Conservation (phyloP, 768 basidiomycete species). For the Suillus fuscotomentosus region DNA sequence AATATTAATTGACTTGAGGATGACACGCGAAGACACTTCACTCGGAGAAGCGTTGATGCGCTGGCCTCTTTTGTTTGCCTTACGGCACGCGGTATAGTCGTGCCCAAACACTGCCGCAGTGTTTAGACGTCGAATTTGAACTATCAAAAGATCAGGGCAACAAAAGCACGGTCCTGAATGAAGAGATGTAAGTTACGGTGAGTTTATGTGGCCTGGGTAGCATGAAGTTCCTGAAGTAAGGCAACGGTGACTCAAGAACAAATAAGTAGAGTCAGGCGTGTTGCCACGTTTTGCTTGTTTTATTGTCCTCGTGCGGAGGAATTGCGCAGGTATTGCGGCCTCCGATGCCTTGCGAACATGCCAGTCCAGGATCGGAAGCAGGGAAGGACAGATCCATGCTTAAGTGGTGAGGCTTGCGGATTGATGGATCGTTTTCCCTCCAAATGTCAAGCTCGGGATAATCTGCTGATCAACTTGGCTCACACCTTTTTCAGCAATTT, state of each 20-base stretch:
- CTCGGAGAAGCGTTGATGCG: slow-evolving; percentile 16
- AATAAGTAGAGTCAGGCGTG: slow-evolving; percentile 9
- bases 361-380: slow-evolving; percentile 3
- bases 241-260: slow-evolving; percentile 13
- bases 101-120: slow-evolving; percentile 12
- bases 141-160: slow-evolving; percentile 19
- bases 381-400: slow-evolving; percentile 23
- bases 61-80: slow-evolving; percentile 31
- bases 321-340: slow-evolving; percentile 30
- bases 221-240: slow-evolving; percentile 7
- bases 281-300: slow-evolving; percentile 14
- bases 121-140: slow-evolving; percentile 1
- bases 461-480: slow-evolving; percentile 1
- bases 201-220: slow-evolving; percentile 12
- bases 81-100: slow-evolving; percentile 28
- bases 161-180: slow-evolving; percentile 10
- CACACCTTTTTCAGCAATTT: not conserved
- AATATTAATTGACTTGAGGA: slow-evolving; percentile 11
- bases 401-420: slow-evolving; percentile 20
- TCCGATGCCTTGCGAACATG: slow-evolving; percentile 5
- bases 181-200: slow-evolving; percentile 3
- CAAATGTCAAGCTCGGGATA: slow-evolving; percentile 5
- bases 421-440: slow-evolving; percentile 4
- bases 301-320: slow-evolving; percentile 15
- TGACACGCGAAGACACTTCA: slow-evolving; percentile 20